These are phyloP conservation scores for Penicillium goetzii DNA, from an alignment of 495 filamentous ascomycete genomes.

Conservation along the genomic window DNA sequence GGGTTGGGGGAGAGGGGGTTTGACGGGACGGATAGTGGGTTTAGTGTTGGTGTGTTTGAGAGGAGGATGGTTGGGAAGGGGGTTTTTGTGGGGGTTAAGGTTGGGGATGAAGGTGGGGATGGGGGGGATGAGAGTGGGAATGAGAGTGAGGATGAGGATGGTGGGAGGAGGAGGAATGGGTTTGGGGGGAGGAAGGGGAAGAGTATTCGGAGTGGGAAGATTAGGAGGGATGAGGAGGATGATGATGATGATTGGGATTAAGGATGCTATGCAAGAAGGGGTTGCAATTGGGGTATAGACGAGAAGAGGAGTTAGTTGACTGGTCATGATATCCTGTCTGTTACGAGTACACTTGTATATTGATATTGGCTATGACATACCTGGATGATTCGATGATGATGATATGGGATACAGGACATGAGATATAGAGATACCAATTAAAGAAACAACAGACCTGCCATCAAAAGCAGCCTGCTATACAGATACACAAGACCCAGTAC, in stretches of 20 bases:
- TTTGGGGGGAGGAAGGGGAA: constrained; percentile 42
- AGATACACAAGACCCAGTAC: neutral
- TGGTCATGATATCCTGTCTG: no score
- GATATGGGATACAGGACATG: neutral
- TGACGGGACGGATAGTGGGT: constrained; percentile 56
- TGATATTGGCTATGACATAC: constrained; percentile 12
- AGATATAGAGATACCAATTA: neutral
- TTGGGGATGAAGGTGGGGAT: constrained; percentile 45
- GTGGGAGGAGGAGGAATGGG: constrained; percentile 18
- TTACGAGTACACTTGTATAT: no score
- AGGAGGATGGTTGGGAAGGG: constrained; percentile 60
- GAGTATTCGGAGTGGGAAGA: constrained; percentile 54
- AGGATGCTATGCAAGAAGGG: constrained; percentile 23
- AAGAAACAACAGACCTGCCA: neutral
- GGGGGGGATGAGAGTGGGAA: constrained; percentile 36
- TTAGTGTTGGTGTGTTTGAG: constrained; percentile 67
- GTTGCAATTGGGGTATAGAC: neutral
- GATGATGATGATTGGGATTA: constrained; percentile 72
- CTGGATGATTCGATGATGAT: neutral
- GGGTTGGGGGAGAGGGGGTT: constrained; percentile 62
- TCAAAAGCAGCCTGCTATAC: neutral
- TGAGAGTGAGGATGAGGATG: constrained; percentile 38
- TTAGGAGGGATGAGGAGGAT: constrained; percentile 42
- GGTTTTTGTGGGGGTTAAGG: constrained; percentile 60
- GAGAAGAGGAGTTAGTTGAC: neutral